These are phyloP conservation scores for Phaeosphaeria sp. DNA, from an alignment of 2,329 filamentous ascomycete species.

Conservation along the genomic window DNA sequence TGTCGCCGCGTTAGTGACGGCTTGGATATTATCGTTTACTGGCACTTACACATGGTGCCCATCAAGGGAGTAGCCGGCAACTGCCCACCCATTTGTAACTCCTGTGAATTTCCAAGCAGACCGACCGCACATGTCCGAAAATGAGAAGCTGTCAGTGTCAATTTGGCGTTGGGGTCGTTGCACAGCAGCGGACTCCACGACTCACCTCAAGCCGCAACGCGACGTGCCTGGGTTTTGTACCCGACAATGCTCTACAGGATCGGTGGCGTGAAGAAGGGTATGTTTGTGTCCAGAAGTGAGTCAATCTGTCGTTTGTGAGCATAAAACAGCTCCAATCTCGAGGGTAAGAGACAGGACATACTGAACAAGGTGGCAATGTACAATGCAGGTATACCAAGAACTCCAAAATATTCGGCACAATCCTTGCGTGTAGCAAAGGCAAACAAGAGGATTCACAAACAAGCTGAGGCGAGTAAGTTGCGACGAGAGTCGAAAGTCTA, in stretches of 20 bases:
- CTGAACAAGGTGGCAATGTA: too few species aligned
- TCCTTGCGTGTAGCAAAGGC: too few species aligned
- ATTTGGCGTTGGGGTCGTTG: background rate
- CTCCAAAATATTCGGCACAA: too few species aligned
- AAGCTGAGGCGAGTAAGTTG: too few species aligned
- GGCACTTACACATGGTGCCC: slow-evolving; percentile 2
- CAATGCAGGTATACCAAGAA: too few species aligned
- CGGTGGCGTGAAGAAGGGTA: too few species aligned
- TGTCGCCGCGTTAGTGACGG: slow-evolving; percentile 9
- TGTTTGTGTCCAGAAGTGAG: background rate
- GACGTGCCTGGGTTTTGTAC: background rate
- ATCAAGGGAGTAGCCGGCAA: background rate
- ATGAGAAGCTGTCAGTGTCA: background rate
- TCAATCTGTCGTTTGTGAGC: background rate
- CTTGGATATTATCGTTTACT: slow-evolving; percentile 1
- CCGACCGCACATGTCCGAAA: background rate
- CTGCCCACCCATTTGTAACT: background rate
- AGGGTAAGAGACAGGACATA: too few species aligned
- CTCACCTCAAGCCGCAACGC: background rate
- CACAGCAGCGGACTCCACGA: background rate
- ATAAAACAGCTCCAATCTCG: background rate
- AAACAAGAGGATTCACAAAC: too few species aligned
- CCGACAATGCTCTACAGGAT: background rate
- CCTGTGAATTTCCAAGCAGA: background rate
- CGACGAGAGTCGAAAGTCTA: background rate